Base-by-base conservation (phyloP, 495 filamentous ascomycete genomes). In the Letharia lupina region DNA sequence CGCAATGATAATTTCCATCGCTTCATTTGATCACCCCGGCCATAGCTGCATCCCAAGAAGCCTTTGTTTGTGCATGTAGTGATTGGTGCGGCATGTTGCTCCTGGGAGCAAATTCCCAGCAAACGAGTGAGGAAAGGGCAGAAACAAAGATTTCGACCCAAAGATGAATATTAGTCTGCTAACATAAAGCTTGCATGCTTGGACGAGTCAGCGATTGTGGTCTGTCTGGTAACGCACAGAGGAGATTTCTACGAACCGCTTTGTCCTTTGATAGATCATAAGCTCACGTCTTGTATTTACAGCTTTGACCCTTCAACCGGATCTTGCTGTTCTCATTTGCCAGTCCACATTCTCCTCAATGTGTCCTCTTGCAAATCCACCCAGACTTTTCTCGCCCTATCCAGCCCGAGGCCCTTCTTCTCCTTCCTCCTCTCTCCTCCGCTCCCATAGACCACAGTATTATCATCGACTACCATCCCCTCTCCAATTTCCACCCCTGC, bases 291-390 rank as follows among this genome's bases (percentile, higher is more conserved):
- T 48, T 48, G 41, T 8, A 2, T 23, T 23, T 48, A 23, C 20
- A 48, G 8, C 20, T 48, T 20, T 12, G 45, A 48, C 20, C 45
- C 20, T 48, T 48, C 45, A 2, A 8, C 45, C 9, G 7, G 45
- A 8, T 20, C 9, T 23, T 48, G n/a, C 45, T 52, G 48, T 31
- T 31, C 59, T n/a, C 48, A 66, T 45, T 64, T 69, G 50, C 59
- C 67, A 20, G 23, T 66, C 69, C 67, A 70, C 63, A 56, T 50
- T 28, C 62, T 67, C 60, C 64, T 65, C 28, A 66, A 23, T 37
- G 60, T 61, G 44, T 62, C 66, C n/a, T 13, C 60, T 58, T 63
- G 40, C 62, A 44, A 47, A 37, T 60, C 28, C 42, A 68, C 62
- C 41, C 20, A 44, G 4, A 9, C 33, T n/a, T 54, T 52, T 60